Conservation (phyloP, 2,329 filamentous ascomycete genomes). For the Botrytis galanthina region DNA sequence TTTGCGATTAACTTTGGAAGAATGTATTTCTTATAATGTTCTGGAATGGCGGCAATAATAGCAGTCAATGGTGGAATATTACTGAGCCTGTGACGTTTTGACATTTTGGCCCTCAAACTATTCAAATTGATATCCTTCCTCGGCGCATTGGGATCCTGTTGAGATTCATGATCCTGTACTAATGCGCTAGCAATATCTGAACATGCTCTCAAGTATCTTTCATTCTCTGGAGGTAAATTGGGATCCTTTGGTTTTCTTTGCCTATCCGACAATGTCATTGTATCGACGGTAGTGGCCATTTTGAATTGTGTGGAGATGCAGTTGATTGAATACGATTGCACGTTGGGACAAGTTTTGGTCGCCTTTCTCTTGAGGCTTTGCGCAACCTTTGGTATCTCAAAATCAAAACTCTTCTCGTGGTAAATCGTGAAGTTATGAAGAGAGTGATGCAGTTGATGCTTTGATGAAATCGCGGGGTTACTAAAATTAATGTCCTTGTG, state of each 20-base stretch:
- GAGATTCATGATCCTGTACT: slow-evolving; percentile 89
- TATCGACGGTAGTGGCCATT: slow-evolving; percentile 63
- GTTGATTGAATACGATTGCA: neutral
- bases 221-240: slow-evolving; percentile 86
- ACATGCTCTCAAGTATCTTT: slow-evolving; percentile 90
- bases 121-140: slow-evolving; percentile 93
- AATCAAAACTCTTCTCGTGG: no score
- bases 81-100: slow-evolving; percentile 88
- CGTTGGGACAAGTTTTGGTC: neutral
- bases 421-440: neutral
- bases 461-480: slow-evolving; percentile 9
- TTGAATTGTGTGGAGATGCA: slow-evolving; percentile 6
- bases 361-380: neutral
- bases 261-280: slow-evolving; percentile 52
- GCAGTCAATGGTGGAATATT: slow-evolving; percentile 89
- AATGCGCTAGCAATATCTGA: slow-evolving; percentile 92
- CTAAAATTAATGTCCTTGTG: slow-evolving; percentile 3
- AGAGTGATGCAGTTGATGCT: neutral
- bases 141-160: slow-evolving; percentile 68
- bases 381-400: neutral
- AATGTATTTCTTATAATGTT: slow-evolving; percentile 99
- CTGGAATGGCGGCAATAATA: slow-evolving; percentile 97
- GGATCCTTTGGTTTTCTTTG: slow-evolving; percentile 61
- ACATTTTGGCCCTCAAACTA: slow-evolving; percentile 76
- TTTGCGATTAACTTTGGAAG: slow-evolving; percentile 95